Conservation (phyloP, 75 land plant species). For the Cunninghamia lanceolata region DNA sequence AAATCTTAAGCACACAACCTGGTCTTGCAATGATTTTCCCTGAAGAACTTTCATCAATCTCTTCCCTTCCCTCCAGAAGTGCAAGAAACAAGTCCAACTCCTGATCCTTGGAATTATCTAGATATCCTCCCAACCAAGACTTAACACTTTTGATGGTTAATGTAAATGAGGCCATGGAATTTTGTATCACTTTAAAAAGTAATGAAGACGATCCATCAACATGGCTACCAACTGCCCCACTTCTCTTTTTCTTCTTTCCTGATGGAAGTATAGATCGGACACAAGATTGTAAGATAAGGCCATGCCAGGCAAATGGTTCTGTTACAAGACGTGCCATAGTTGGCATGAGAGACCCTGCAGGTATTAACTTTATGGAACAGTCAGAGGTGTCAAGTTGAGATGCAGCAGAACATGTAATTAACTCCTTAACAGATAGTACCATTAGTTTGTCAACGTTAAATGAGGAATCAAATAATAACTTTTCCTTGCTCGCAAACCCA, state of each 20-base stretch:
- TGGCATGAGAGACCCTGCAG: constrained; percentile 29
- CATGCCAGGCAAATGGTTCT: constrained; percentile 65
- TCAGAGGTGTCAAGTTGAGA: not conserved
- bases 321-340: constrained; percentile 44
- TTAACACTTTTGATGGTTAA: constrained; percentile 22
- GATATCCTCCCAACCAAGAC: constrained; percentile 39
- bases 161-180: constrained; percentile 29
- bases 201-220: constrained; percentile 24
- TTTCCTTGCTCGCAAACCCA: constrained; percentile 10
- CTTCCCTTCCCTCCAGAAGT: constrained; percentile 13
- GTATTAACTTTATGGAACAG: not conserved
- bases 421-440: constrained; percentile 22
- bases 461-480: constrained; percentile 20
- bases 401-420: constrained; percentile 15
- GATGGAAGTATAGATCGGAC: constrained; percentile 40
- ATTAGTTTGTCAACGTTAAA: constrained; percentile 34
- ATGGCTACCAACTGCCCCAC: constrained; percentile 15
- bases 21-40: constrained; percentile 20
- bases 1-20: constrained; percentile 31
- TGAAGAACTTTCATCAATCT: not conserved
- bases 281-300: constrained; percentile 52
- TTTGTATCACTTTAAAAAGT: constrained; percentile 15
- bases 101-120: constrained; percentile 34
- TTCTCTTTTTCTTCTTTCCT: constrained; percentile 66
- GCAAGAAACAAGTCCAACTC: constrained; percentile 31